Evolutionary conservation across 345 rosid genomes (phyloP).

Genomic region (Chamaenerion angustifolium): DNA sequence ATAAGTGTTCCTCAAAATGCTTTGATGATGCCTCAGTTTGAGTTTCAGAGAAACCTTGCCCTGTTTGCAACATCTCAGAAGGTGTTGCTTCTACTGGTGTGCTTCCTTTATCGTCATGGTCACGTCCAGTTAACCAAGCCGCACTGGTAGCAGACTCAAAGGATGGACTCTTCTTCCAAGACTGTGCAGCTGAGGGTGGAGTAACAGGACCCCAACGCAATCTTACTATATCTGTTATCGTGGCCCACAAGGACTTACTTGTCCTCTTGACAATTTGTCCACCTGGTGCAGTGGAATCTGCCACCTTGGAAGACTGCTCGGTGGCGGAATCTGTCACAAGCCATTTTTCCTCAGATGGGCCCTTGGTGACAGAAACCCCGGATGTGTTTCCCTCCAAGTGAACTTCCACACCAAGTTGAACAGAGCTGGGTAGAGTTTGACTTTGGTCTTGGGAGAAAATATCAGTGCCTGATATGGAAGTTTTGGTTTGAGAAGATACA

Average conservation of each 20-base stretch:
- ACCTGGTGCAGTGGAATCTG: slow-evolving; percentile 16
- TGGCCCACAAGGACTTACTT: slow-evolving; percentile 63
- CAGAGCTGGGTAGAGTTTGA: slow-evolving; percentile 18
- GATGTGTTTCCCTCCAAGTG: slow-evolving; percentile 28
- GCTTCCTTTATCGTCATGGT: slow-evolving; percentile 40
- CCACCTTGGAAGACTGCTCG: slow-evolving; percentile 30
- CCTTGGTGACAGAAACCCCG: slow-evolving; percentile 49
- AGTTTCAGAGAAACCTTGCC: slow-evolving; percentile 19
- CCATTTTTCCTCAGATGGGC: slow-evolving; percentile 89
- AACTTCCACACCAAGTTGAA: slow-evolving; percentile 16
- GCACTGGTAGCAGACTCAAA: slow-evolving; percentile 51
- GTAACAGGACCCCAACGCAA: slow-evolving; percentile 58
- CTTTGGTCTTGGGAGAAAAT: slow-evolving; percentile 17
- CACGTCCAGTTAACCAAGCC: slow-evolving; percentile 81
- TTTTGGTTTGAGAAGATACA: slow-evolving; percentile 31
- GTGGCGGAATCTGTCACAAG: slow-evolving; percentile 40
- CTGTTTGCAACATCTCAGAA: slow-evolving; percentile 20
- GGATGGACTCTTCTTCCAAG: slow-evolving; percentile 45
- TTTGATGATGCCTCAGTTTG: slow-evolving; percentile 23
- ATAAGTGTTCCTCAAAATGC: slow-evolving; percentile 18
- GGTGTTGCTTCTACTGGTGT: slow-evolving; percentile 24
- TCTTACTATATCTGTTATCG: slow-evolving; percentile 50
- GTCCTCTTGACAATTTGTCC: slow-evolving; percentile 40
- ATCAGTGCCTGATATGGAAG: slow-evolving; percentile 10
- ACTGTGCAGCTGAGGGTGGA: slow-evolving; percentile 31